Percentiles rank a stretch among this genome's conserved stretches.
phyloP scores from a whole-genome alignment of 257 asterid genomes.

The Solanum paucissectum region DNA sequence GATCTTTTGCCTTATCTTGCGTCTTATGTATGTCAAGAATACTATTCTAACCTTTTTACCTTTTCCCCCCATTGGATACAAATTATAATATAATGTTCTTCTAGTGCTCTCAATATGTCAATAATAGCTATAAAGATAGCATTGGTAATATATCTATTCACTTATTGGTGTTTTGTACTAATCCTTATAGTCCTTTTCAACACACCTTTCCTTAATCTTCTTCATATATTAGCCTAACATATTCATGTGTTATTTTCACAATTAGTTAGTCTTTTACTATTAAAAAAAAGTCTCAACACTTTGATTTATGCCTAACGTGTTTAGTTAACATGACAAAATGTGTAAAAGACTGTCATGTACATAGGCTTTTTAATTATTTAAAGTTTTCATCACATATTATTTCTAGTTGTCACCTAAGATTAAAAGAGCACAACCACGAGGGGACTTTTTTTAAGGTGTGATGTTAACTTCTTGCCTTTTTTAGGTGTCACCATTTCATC shows the following conservation, averaged over 20 bases:
- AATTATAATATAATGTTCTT: neutral
- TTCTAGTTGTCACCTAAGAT: neutral
- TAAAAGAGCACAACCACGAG: slow-evolving; percentile 1
- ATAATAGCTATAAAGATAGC: neutral
- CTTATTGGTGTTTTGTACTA: slow-evolving; percentile 18
- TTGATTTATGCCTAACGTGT: slow-evolving; percentile 26
- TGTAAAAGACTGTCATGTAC: neutral
- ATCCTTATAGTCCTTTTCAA: slow-evolving; percentile 11
- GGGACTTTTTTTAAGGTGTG: neutral
- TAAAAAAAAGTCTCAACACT: neutral
- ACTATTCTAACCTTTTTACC: neutral
- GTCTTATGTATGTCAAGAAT: slow-evolving; percentile 31
- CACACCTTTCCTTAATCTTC: slow-evolving; percentile 9
- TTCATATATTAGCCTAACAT: slow-evolving; percentile 7
- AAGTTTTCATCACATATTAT: neutral
- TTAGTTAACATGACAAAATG: neutral
- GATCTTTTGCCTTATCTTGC: slow-evolving; percentile 16
- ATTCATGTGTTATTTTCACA: neutral
- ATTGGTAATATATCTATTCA: slow-evolving; percentile 21
- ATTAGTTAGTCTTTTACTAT: neutral
- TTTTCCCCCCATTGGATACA: neutral
- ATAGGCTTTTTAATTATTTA: slow-evolving; percentile 21
- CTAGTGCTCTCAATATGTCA: neutral
- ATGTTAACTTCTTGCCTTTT: slow-evolving; percentile 17
- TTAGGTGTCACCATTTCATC: neutral